phyloP scores from a whole-genome alignment of 192 early-diverging fungal species.

The Umbelopsis sp. region DNA sequence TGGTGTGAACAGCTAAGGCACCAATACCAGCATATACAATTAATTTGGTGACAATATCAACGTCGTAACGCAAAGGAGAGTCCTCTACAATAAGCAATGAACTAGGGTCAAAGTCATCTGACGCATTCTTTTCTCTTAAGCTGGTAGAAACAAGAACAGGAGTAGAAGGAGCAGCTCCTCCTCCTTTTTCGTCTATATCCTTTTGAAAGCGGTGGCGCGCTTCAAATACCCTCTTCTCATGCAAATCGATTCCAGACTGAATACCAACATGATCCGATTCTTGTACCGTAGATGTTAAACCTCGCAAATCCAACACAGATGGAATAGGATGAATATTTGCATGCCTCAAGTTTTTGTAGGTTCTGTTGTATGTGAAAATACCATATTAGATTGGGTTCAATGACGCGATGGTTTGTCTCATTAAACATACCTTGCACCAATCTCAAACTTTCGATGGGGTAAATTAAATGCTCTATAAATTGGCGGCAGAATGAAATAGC shows the following conservation, averaged over 20 bases:
- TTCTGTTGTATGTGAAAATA: conserved; percentile 18
- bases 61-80: conserved; percentile 54
- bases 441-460: conserved; percentile 53
- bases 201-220: conserved; percentile 13
- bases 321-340: conserved; percentile 47
- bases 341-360: conserved; percentile 37
- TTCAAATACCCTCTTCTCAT: conserved; percentile 42
- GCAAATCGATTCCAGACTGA: conserved; percentile 53
- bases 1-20: conserved; percentile 47
- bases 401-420: not conserved
- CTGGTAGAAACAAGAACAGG: not conserved
- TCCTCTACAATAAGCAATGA: conserved; percentile 34
- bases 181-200: conserved; percentile 22
- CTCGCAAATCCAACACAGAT: conserved; percentile 42
- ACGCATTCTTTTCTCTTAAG: not conserved
- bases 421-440: conserved; percentile 38
- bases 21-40: conserved; percentile 66
- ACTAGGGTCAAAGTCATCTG: conserved; percentile 19
- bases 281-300: conserved; percentile 41
- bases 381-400: not conserved
- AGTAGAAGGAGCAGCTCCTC: not conserved
- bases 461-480: conserved; percentile 56
- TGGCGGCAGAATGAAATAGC: conserved; percentile 52
- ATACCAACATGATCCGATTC: conserved; percentile 50
- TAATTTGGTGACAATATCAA: conserved; percentile 62